These are phyloP conservation scores for Fusarium chlamydosporum DNA, from an alignment of 2,329 filamentous ascomycete genomes.

Conservation along the genomic window DNA sequence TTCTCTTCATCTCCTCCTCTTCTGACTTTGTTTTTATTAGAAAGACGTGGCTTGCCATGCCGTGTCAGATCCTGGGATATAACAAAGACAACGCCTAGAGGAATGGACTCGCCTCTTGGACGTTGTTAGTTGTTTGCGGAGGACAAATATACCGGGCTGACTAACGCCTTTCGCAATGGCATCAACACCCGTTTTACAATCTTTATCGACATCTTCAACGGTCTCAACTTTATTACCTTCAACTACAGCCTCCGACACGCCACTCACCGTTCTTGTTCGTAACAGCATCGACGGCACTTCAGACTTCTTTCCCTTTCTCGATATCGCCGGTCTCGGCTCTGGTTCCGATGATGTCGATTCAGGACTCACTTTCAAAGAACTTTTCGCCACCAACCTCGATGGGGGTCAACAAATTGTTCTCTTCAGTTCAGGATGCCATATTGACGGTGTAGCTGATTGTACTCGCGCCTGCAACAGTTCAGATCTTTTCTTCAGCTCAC, in stretches of 20 bases:
- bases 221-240: constrained; percentile 21
- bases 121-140: constrained; percentile 27
- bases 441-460: constrained; percentile 53
- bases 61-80: background rate
- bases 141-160: constrained; percentile 6
- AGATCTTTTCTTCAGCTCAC: constrained; percentile 52
- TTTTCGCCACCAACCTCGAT: constrained; percentile 54
- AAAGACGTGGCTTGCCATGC: background rate
- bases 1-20: background rate
- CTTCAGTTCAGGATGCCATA: constrained; percentile 53
- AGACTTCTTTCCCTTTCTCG: constrained; percentile 58
- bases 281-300: constrained; percentile 52
- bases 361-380: constrained; percentile 53
- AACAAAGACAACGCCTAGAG: constrained; percentile 4
- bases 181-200: constrained; percentile 27
- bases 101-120: constrained; percentile 20
- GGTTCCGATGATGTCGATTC: constrained; percentile 49
- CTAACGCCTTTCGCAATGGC: constrained; percentile 33
- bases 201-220: constrained; percentile 26
- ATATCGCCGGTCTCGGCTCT: constrained; percentile 53
- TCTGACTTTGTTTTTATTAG: background rate
- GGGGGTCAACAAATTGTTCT: constrained; percentile 53
- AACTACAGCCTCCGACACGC: constrained; percentile 41
- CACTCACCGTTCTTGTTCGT: constrained; percentile 52
- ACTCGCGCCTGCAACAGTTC: constrained; percentile 53